Base-by-base conservation (phyloP, 1,139 yeast species). In the Saccharomycopsis phalli region DNA sequence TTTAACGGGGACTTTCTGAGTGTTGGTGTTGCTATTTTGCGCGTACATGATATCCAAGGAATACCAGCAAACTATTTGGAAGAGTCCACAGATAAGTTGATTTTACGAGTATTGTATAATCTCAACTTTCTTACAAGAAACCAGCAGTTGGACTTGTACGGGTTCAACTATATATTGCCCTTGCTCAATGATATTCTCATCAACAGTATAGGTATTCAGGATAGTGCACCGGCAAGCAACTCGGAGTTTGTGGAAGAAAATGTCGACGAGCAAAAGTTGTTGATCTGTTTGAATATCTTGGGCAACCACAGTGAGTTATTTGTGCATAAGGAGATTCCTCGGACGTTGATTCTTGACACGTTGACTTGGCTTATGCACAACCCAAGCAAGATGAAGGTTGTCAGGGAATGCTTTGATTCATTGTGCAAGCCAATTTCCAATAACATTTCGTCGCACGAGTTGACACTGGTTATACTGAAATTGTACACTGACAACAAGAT, bases 261-360 rank as follows among this genome's bases (percentile, higher is more conserved):
- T 47, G 82, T 81, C 21, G 83, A 81, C 53, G 97, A 88, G 57
- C 97, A 88, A 57, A 94, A 84, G 51, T 62, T 86, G 36, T 61
- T 83, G 44, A 63, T 91, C 45, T 83, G 91, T 0, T 61, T 88
- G 49, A 94, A 87, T 53, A 76, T 87, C 38, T 65, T 91, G 31
- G 67, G 84, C 0, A 68, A 75, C 10, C 95, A 88, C 55, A 75
- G 88, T 13, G 94, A 80, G 50, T 73, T 71, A 17, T 81, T 86
- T 53, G 75, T 70, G 47, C 78, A 80, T 52, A 68, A 69, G 1
- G 59, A 71, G 1, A 74, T 86, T 40, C 94, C 95, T 16, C 74
- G 97, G 54, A 61, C 68, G 3, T 68, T 71, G 7, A 71, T 86
- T 32, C 61, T 91, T 44, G 61, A 62, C 11, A 77, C 78, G 5